Conservation (phyloP, 2,329 filamentous ascomycete genomes). For the Botrytis hyacinthi region DNA sequence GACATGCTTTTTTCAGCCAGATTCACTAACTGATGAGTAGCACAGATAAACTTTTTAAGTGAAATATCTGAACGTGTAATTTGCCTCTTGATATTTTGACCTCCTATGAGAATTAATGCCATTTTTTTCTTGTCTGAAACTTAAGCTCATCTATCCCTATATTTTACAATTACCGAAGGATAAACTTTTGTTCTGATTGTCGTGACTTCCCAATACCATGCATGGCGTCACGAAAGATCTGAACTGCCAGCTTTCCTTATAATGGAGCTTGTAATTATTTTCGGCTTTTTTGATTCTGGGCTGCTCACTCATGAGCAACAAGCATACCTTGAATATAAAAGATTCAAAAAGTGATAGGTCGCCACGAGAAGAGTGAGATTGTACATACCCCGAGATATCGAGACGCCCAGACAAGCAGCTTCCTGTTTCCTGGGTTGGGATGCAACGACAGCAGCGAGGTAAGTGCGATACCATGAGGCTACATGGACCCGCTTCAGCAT, state of each 20-base stretch:
- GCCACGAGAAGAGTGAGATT: neutral
- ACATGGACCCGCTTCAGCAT: neutral
- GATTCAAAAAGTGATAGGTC: neutral
- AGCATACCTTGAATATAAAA: neutral
- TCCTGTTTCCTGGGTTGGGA: neutral
- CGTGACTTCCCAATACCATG: neutral
- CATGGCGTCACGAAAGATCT: too few relatives aligned
- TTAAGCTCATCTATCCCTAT: neutral
- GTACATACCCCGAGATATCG: neutral
- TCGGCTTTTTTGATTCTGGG: neutral
- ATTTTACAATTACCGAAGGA: neutral
- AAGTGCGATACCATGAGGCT: neutral
- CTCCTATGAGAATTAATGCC: accelerated
- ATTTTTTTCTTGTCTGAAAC: neutral
- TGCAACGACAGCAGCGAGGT: neutral
- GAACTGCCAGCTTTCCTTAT: accelerated
- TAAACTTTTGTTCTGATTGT: neutral
- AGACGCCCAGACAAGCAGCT: neutral
- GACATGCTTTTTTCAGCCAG: neutral
- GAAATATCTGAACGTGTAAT: neutral
- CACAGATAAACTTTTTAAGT: neutral
- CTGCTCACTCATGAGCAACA: neutral
- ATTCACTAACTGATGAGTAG: neutral
- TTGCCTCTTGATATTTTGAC: neutral
- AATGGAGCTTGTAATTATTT: neutral